phyloP scores from a whole-genome alignment of 2,329 filamentous ascomycete genomes.

The Ustulina deusta region DNA sequence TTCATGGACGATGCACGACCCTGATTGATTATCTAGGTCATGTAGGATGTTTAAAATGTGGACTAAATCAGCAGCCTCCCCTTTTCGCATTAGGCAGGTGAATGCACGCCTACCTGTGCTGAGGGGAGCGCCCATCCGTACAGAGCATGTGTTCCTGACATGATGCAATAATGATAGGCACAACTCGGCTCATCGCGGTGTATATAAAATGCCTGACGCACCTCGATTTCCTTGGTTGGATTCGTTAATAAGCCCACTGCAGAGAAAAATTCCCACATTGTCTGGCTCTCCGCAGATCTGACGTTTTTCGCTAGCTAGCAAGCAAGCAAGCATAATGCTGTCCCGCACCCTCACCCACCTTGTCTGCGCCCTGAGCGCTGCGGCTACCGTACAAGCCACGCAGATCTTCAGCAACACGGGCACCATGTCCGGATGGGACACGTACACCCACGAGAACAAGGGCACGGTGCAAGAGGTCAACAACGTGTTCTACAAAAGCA shows the following conservation, averaged over 20 bases:
- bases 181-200: neutral
- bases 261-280: neutral
- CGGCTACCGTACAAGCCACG: conserved; percentile 49
- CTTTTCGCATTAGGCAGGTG: conserved; percentile 35
- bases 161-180: neutral
- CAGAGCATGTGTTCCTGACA: no score
- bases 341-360: conserved; percentile 20
- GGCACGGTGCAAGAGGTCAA: conserved; percentile 58
- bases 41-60: neutral
- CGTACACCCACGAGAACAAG: conserved; percentile 55
- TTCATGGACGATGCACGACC: neutral
- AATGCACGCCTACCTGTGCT: neutral
- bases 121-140: conserved; percentile 15
- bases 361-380: conserved; percentile 45
- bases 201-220: conserved; percentile 11
- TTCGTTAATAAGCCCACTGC: neutral
- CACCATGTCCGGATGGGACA: conserved; percentile 57
- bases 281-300: neutral
- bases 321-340: conserved; percentile 31
- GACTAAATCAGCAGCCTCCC: conserved; percentile 1
- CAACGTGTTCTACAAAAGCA: conserved; percentile 55
- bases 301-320: neutral
- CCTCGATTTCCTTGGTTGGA: neutral
- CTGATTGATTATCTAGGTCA: neutral
- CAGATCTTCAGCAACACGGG: conserved; percentile 58